Percentiles rank a stretch among this genome's conserved stretches.
phyloP scores from a whole-genome alignment of 176 grass and related monocot species.

The Dactylis glomerata region DNA sequence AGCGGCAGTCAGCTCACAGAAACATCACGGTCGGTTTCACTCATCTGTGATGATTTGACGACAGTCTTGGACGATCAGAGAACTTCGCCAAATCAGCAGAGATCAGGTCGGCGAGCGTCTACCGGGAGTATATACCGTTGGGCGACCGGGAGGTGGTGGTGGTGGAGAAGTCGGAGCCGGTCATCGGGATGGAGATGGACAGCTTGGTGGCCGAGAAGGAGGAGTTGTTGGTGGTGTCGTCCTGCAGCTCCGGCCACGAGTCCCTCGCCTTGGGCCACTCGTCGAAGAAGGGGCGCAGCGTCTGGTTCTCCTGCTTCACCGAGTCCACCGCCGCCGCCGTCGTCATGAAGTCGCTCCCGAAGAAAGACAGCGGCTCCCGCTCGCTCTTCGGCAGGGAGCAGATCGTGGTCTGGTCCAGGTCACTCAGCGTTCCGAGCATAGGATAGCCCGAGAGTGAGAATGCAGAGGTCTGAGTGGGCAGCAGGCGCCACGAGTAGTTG shows the following conservation, averaged over 20 bases:
- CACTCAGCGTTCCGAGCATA: slow-evolving; percentile 28
- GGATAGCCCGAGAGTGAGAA: slow-evolving; percentile 50
- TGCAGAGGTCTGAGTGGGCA: slow-evolving; percentile 34
- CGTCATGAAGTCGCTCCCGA: slow-evolving; percentile 34
- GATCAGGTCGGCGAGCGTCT: not conserved
- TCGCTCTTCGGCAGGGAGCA: slow-evolving; percentile 40
- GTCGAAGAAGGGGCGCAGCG: slow-evolving; percentile 82
- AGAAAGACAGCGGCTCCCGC: slow-evolving; percentile 48
- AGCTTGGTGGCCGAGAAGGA: slow-evolving; percentile 78
- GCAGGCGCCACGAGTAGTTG: slow-evolving; percentile 41
- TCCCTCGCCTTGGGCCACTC: slow-evolving; percentile 76
- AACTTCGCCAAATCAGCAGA: not conserved
- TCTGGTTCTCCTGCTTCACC: slow-evolving; percentile 56
- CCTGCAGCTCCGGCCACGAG: slow-evolving; percentile 60
- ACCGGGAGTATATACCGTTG: slow-evolving; percentile 43
- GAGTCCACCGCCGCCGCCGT: not conserved
- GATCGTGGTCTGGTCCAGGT: slow-evolving; percentile 44
- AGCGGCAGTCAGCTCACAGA: not conserved
- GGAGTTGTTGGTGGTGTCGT: slow-evolving; percentile 35
- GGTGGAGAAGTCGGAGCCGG: slow-evolving; percentile 66
- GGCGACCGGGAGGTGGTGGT: slow-evolving; percentile 62
- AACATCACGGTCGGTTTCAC: not conserved
- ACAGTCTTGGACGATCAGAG: not conserved
- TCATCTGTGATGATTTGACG: slow-evolving; percentile 38
- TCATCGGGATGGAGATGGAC: slow-evolving; percentile 82